Evolutionary conservation across 768 basidiomycete species (phyloP), one percentile per base, ranked within the genome.

Genomic region (Ephemerocybe angulata): DNA sequence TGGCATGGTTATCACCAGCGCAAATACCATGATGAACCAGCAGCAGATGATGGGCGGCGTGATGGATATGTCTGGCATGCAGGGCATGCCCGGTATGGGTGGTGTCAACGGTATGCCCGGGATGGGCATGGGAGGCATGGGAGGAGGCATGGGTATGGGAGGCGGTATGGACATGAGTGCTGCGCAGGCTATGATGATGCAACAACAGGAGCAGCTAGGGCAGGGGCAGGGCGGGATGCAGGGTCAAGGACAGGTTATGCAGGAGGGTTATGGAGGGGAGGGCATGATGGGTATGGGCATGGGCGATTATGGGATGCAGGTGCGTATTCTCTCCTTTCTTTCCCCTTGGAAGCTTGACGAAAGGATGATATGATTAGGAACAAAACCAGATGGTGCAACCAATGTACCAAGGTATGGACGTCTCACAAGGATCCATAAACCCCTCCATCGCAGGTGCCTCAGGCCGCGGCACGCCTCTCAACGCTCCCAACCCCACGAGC

Each of bases 1-100:
- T 35, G 84, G 86, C 56, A 92, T 92, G 88, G 87, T 92, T 51
- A 88, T 93, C 84, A 86, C 88, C 7, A 86, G 88, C 17, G 84
- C 88, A 57, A 84, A 83, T 21, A 81, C 86, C 8, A 84, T 90
- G 81, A 87, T 90, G 88, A 80, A 80, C 54, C 78, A 4, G 80
- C 66, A 31, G 37, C 24, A n/a, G 29, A 83, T 85, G 82, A 81
- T 85, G 82, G 78, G 70, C 37, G 83, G 81, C 44, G 78, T 84
- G 58, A 88, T 90, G 88, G 86, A 84, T 63, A 91, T 92, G 82
- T 74, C 75, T 11, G 63, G 63, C n/a, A n/a, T n/a, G n/a, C n/a
- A n/a, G n/a, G n/a, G n/a, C n/a, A n/a, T n/a, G n/a, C n/a, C n/a
- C n/a, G n/a, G n/a, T 12, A 60, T 60, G 54, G 63, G 61, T 51